Conservation (phyloP, 805 yeast genomes). For the Sugiyamaella floridensis region DNA sequence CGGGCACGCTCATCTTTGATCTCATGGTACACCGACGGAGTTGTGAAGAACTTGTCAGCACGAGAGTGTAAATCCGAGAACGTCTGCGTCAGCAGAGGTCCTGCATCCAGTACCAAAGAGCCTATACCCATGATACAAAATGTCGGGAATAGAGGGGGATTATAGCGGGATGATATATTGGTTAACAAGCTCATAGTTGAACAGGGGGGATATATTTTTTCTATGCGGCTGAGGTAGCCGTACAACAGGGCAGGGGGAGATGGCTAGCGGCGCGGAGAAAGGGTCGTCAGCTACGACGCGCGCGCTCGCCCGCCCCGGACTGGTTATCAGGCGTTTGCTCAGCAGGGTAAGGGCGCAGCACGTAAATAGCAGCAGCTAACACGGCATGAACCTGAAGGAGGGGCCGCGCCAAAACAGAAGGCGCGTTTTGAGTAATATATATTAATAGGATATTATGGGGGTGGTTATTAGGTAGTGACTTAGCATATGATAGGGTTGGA, state of each 20-base stretch:
- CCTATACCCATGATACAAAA: slow-evolving; percentile 25
- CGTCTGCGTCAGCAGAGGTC: slow-evolving; percentile 84
- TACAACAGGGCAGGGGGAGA: background rate
- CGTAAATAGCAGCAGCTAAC: background rate
- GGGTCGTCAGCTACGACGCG: background rate
- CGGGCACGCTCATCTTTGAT: slow-evolving; percentile 81
- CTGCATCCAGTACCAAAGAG: slow-evolving; percentile 82
- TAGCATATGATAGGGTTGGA: background rate
- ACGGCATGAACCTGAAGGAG: background rate
- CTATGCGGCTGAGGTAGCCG: background rate
- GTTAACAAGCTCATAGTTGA: too few species aligned
- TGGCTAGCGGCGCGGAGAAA: too few species aligned
- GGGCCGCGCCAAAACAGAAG: background rate
- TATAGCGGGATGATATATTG: too few species aligned
- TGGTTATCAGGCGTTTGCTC: background rate
- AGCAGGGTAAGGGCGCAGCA: background rate
- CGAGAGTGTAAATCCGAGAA: slow-evolving; percentile 62
- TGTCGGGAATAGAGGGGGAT: too few species aligned
- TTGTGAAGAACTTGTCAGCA: slow-evolving; percentile 72
- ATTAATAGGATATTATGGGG: background rate
- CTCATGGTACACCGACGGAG: slow-evolving; percentile 87
- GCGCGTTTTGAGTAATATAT: background rate
- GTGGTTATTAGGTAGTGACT: background rate
- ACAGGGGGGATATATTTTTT: background rate
- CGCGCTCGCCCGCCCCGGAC: background rate